These are phyloP conservation scores for Starmerella apicola DNA, from an alignment of 805 yeast genomes.

Conservation along the genomic window DNA sequence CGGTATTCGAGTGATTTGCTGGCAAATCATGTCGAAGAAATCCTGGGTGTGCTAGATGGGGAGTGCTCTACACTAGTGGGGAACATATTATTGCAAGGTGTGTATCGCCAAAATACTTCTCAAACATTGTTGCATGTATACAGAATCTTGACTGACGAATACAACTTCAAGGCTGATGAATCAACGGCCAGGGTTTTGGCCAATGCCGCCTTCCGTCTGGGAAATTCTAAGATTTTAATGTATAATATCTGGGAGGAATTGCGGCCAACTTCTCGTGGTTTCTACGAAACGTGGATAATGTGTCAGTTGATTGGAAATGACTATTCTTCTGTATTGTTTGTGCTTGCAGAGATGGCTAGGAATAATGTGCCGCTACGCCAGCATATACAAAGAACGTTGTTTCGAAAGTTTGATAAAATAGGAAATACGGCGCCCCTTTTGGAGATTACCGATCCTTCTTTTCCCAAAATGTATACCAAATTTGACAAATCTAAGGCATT, in stretches of 20 bases:
- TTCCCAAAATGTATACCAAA: neutral
- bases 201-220: slow-evolving; percentile 22
- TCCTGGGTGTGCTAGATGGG: neutral
- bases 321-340: slow-evolving; percentile 16
- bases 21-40: slow-evolving; percentile 1
- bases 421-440: slow-evolving; percentile 8
- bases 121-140: slow-evolving; percentile 17
- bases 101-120: slow-evolving; percentile 13
- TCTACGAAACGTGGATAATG: slow-evolving; percentile 21
- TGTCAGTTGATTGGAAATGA: slow-evolving; percentile 21
- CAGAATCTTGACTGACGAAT: slow-evolving; percentile 3
- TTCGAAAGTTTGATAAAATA: slow-evolving; percentile 5
- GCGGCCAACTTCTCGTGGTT: slow-evolving; percentile 9
- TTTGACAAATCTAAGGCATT: slow-evolving; percentile 12
- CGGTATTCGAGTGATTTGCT: slow-evolving; percentile 12
- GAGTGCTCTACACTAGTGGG: neutral
- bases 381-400: slow-evolving; percentile 13
- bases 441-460: slow-evolving; percentile 3
- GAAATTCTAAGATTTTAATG: slow-evolving; percentile 24
- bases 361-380: slow-evolving; percentile 16
- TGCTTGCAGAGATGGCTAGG: slow-evolving; percentile 22
- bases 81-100: slow-evolving; percentile 11
- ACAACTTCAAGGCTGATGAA: slow-evolving; percentile 10
- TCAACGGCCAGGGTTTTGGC: slow-evolving; percentile 19
- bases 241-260: slow-evolving; percentile 21